These are phyloP conservation scores for Coemansia guatemalensis DNA, from an alignment of 192 early-diverging fungal genomes.

Conservation along the genomic window DNA sequence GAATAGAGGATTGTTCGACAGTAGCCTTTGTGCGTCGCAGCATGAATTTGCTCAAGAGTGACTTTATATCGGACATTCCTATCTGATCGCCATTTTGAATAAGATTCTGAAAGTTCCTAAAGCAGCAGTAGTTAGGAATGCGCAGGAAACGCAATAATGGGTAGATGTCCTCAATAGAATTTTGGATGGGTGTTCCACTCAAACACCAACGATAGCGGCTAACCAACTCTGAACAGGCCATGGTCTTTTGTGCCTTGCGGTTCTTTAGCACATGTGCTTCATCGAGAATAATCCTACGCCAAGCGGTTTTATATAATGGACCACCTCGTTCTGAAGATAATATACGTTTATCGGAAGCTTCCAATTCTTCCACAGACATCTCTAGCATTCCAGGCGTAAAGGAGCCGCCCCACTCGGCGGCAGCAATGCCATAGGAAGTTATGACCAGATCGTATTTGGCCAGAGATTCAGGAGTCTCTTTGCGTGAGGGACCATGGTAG, in stretches of 20 bases:
- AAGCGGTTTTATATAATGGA: conserved; percentile 44
- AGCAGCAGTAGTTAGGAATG: conserved; percentile 59
- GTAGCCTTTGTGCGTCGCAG: conserved; percentile 72
- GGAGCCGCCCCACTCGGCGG: conserved; percentile 15
- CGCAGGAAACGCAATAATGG: conserved; percentile 67
- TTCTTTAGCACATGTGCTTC: conserved; percentile 72
- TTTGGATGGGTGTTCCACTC: conserved; percentile 68
- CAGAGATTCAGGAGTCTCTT: conserved; percentile 34
- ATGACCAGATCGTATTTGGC: conserved; percentile 57
- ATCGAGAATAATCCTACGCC: conserved; percentile 58
- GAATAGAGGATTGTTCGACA: conserved; percentile 64
- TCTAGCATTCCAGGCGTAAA: not conserved
- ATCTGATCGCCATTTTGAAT: conserved; percentile 49
- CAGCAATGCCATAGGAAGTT: conserved; percentile 47
- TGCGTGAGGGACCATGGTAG: conserved; percentile 59
- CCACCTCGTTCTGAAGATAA: conserved; percentile 9
- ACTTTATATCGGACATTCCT: conserved; percentile 16
- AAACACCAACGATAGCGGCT: conserved; percentile 64
- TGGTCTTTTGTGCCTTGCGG: conserved; percentile 43
- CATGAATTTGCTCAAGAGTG: conserved; percentile 60
- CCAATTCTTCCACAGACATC: not conserved
- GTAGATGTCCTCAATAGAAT: conserved; percentile 69
- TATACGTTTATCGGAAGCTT: conserved; percentile 8
- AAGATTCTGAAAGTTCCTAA: conserved; percentile 51
- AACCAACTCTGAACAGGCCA: conserved; percentile 51